These are phyloP conservation scores for Fusarium musae DNA, from an alignment of 2,329 filamentous ascomycete species.

Conservation along the genomic window DNA sequence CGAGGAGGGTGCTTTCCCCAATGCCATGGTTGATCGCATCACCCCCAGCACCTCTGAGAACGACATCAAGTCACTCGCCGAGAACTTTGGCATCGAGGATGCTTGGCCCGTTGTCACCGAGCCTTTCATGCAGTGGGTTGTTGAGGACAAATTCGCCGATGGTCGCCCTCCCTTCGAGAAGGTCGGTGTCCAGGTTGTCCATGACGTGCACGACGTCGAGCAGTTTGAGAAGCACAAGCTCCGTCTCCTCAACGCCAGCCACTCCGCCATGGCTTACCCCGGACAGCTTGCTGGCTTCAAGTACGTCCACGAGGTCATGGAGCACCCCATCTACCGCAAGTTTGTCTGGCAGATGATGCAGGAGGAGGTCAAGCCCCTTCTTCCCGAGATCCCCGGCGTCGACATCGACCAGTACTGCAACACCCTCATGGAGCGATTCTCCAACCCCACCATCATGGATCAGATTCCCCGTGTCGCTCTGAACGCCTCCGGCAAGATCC, in stretches of 20 bases:
- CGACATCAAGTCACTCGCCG: constrained; percentile 58
- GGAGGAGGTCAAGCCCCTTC: constrained; percentile 62
- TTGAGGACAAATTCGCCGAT: constrained; percentile 63
- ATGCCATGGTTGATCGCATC: constrained; percentile 67
- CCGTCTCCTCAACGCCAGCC: constrained; percentile 63
- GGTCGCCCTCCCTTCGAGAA: constrained; percentile 64
- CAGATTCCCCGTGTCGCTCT: constrained; percentile 63
- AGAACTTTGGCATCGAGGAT: constrained; percentile 60
- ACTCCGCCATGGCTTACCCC: constrained; percentile 63
- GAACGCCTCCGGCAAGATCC: constrained; percentile 64
- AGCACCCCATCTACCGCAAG: constrained; percentile 58
- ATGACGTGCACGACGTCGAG: constrained; percentile 62
- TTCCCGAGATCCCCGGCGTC: constrained; percentile 62
- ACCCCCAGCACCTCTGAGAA: constrained; percentile 60
- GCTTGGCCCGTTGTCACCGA: constrained; percentile 65
- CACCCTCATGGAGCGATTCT: constrained; percentile 65
- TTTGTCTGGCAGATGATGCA: constrained; percentile 67
- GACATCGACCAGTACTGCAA: constrained; percentile 63
- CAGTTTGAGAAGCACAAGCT: constrained; percentile 68
- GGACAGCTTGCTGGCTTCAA: constrained; percentile 63
- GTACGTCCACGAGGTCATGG: constrained; percentile 66
- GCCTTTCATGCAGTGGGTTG: constrained; percentile 67
- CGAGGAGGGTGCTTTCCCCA: constrained; percentile 61
- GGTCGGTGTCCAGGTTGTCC: constrained; percentile 63
- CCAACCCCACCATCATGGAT: constrained; percentile 67